Conservation (phyloP, 2,329 filamentous ascomycete species). For the Penicillium sp. region DNA sequence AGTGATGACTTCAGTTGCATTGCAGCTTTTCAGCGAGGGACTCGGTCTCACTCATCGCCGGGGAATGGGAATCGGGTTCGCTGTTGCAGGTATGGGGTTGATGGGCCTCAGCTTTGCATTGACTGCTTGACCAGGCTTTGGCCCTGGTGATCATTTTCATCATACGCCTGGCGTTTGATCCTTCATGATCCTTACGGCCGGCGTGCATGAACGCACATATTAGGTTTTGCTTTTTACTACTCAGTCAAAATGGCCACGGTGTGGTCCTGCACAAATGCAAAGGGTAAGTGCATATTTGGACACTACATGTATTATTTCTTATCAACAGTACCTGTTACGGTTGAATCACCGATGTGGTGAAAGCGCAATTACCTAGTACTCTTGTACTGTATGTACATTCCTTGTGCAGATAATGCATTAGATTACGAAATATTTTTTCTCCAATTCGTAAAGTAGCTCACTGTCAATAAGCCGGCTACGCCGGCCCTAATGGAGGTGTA, state of each 20-base stretch:
- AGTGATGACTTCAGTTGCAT: conserved; percentile 90
- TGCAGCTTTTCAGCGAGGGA: conserved; percentile 86
- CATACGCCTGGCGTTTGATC: background rate
- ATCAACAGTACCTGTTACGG: background rate
- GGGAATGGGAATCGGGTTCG: conserved; percentile 38
- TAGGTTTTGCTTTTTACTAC: background rate
- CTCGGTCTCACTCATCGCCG: conserved; percentile 64
- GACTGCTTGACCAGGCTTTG: conserved; percentile 52
- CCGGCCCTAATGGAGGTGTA: too few species aligned
- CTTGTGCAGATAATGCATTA: background rate
- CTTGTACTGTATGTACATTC: background rate
- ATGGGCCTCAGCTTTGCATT: conserved; percentile 82
- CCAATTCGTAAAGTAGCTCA: background rate
- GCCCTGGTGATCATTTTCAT: background rate
- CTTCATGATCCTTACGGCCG: background rate
- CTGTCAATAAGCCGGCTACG: too few species aligned
- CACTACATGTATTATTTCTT: background rate
- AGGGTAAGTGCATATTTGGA: background rate
- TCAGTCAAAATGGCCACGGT: background rate
- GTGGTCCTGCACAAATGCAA: background rate
- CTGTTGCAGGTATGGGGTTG: conserved; percentile 68
- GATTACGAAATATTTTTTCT: background rate
- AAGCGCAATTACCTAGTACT: background rate
- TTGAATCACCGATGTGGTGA: background rate
- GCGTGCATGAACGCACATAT: background rate